Evolutionary conservation across 1,284 basidiomycete genomes (phyloP), one percentile per base, ranked within the genome.

Genomic region (Ustilago shanxiensis): DNA sequence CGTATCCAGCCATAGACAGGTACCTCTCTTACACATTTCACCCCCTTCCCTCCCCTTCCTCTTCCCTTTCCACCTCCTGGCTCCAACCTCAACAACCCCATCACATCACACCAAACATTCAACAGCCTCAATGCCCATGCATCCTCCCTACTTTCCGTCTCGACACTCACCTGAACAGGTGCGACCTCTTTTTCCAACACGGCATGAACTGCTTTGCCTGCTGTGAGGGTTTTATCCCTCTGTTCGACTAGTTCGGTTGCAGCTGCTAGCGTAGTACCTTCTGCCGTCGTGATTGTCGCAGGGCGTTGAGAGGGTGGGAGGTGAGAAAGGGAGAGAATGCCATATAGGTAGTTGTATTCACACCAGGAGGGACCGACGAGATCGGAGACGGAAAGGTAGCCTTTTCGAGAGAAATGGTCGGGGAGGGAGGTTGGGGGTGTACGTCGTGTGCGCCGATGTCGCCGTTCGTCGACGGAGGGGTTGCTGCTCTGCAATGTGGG

Each of bases 111-210:
- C 75, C 75, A 77, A n/a, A 80, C 51, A 51, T 79, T 73, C 33
- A 86, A 88, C 60, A 83, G 90, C 91, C 90, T 88, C 59, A 93
- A 82, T 8, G 89, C 93, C 91, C 92, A 93, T 14, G 89, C 88
- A 77, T 94, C 93, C 83, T 93, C 92, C 0, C 86, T 72, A 0
- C 89, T 90, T 0, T 79, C 85, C 0, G 89, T 84, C 13, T 86
- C 44, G 10, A 92, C 80, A 66, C 90, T 33, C 24, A 75, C 62
- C 28, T 60, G 89, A 31, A 90, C 89, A 0, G 91, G 89, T 41
- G 89, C 89, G 11, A 95, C 88, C 82, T 94, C 92, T 22, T 88
- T 88, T 83, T 97, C 94, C 18, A 97, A 88, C 49, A 89, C 88
- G 77, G 92, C 92, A 86, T 97, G 95, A 0, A 95, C 93, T 91